Percentiles rank a stretch among this genome's conserved stretches.
phyloP scores from a whole-genome alignment of 331 rosid species.

The Phaseolus coccineus region DNA sequence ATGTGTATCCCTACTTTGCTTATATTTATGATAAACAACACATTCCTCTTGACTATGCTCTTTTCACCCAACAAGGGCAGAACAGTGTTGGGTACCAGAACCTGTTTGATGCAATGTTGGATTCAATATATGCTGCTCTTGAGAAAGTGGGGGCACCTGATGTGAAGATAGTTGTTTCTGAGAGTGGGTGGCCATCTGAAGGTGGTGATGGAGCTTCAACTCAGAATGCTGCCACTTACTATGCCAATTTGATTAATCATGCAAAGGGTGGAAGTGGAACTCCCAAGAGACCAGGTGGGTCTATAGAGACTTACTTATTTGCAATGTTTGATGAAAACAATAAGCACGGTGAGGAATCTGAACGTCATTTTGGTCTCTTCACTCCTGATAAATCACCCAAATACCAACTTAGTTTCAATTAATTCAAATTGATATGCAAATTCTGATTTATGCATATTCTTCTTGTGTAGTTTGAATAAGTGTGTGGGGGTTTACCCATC shows the following conservation, averaged over 20 bases:
- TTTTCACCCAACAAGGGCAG: constrained; percentile 50
- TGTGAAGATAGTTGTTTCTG: constrained; percentile 59
- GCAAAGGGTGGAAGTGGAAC: constrained; percentile 56
- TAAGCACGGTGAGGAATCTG: constrained; percentile 27
- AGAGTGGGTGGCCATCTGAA: constrained; percentile 79
- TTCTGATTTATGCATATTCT: too few species aligned
- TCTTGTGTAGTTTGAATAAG: neutral
- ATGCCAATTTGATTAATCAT: constrained; percentile 55
- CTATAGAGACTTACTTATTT: constrained; percentile 63
- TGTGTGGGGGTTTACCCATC: neutral
- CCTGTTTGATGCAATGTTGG: constrained; percentile 60
- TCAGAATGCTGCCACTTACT: constrained; percentile 54
- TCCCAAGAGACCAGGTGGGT: constrained; percentile 48
- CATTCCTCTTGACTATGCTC: constrained; percentile 49
- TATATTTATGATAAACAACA: neutral
- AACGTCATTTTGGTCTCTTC: constrained; percentile 62
- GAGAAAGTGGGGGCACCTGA: constrained; percentile 53
- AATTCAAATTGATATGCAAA: neutral
- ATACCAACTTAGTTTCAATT: constrained; percentile 47
- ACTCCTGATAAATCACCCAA: constrained; percentile 51
- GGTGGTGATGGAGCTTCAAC: constrained; percentile 50
- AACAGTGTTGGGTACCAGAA: constrained; percentile 50
- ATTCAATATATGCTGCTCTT: constrained; percentile 58
- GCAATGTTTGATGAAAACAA: constrained; percentile 65
- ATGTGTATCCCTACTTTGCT: constrained; percentile 52